These are phyloP conservation scores for Hypoxylon fragiforme DNA, from an alignment of 495 filamentous ascomycete species.

Conservation along the genomic window DNA sequence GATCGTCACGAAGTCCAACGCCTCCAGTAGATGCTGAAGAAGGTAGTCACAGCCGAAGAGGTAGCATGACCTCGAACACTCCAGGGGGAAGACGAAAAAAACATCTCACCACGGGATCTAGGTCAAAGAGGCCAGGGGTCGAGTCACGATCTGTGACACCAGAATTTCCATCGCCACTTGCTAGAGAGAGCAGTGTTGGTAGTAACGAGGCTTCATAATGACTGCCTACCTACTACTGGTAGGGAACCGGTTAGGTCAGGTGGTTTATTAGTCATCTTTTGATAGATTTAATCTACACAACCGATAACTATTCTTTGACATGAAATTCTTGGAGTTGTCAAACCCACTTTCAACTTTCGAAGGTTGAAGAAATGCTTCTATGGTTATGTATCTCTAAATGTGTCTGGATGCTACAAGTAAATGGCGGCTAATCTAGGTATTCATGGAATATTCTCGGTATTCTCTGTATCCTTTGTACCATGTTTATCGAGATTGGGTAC, in stretches of 20 bases:
- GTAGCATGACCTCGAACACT: conserved; percentile 51
- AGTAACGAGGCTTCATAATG: conserved; percentile 19
- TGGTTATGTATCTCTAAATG: no score
- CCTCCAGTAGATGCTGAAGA: conserved; percentile 54
- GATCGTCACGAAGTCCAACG: conserved; percentile 53
- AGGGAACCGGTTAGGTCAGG: background rate
- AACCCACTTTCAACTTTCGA: no score
- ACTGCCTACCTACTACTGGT: background rate
- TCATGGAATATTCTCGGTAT: no score
- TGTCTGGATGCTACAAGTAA: no score
- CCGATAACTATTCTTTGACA: no score
- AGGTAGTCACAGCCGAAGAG: conserved; percentile 41
- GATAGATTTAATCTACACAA: background rate
- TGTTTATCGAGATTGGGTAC: no score
- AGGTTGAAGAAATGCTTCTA: no score
- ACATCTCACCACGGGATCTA: conserved; percentile 36
- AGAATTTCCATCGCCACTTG: conserved; percentile 54
- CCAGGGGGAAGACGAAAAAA: conserved; percentile 56
- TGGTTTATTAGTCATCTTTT: background rate
- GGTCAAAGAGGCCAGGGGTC: conserved; percentile 42
- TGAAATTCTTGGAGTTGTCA: no score
- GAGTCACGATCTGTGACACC: conserved; percentile 56
- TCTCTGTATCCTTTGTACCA: no score
- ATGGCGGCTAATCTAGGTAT: no score
- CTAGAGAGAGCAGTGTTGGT: conserved; percentile 49